These are phyloP conservation scores for Penicillium longicatenatum DNA, from an alignment of 495 filamentous ascomycete genomes.

Conservation along the genomic window DNA sequence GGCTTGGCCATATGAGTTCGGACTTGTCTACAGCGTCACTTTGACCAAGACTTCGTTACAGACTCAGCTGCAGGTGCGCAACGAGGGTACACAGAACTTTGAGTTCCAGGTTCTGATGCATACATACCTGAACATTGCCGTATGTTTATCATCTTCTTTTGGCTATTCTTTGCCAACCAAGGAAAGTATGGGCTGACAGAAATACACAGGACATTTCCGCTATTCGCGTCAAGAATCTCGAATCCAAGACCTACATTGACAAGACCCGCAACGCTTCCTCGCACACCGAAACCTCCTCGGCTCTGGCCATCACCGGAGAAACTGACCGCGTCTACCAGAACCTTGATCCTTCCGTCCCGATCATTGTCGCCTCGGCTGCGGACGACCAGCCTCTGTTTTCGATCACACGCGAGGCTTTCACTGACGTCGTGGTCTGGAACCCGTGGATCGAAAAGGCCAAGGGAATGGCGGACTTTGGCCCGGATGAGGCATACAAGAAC, in stretches of 20 bases:
- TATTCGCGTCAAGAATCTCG: constrained; percentile 69
- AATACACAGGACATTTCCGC: constrained; percentile 68
- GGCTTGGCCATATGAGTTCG: constrained; percentile 82
- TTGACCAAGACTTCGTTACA: constrained; percentile 71
- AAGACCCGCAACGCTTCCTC: constrained; percentile 66
- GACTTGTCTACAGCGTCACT: constrained; percentile 89
- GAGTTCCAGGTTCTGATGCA: constrained; percentile 93
- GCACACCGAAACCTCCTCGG: constrained; percentile 56
- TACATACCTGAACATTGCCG: constrained; percentile 80
- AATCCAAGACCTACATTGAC: constrained; percentile 73
- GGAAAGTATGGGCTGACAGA: no score
- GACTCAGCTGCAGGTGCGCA: constrained; percentile 84
- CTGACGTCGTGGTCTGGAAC: constrained; percentile 95
- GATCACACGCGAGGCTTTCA: constrained; percentile 76
- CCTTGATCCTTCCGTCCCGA: constrained; percentile 60
- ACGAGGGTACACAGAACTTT: constrained; percentile 72
- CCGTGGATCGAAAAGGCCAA: constrained; percentile 86
- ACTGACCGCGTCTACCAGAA: constrained; percentile 78
- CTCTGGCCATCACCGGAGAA: constrained; percentile 66
- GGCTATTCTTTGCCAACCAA: not conserved
- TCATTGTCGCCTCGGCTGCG: constrained; percentile 55
- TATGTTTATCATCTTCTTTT: constrained; percentile 43
- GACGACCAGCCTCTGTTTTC: constrained; percentile 65
- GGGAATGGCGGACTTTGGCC: constrained; percentile 83
- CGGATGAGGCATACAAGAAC: constrained; percentile 82